Base-by-base conservation (phyloP, 2,329 filamentous ascomycete species). In the Fusarium pseudocircinatum region DNA sequence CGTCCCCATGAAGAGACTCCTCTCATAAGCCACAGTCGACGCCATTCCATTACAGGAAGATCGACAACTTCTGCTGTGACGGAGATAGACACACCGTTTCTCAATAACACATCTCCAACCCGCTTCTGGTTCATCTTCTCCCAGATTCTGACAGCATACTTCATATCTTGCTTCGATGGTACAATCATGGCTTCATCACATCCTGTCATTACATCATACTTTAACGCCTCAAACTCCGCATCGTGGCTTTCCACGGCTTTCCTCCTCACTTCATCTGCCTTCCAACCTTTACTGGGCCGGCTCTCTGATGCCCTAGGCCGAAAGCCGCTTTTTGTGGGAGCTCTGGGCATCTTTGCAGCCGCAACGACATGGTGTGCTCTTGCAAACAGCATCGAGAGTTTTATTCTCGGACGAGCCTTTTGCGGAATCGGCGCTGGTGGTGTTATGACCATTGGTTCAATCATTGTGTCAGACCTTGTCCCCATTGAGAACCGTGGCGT, bases 191-290 rank as follows among this genome's bases (percentile, higher is more conserved):
- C 93, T 9, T 94, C 92, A 6, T 92, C 88, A 46, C 93, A 96
- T 80, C 93, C 93, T 1, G 92, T 94, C 64, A 94, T 96, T 69
- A 95, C 93, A 1, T 94, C 92, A 2, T 90, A 95, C 80, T 96
- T 96, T 81, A 84, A 91, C 69, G 89, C 92, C 54, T 93, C 93
- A 37, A 94, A 96, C 80, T 90, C 90, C 52, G 94, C 94, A 7
- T 94, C 93, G 4, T 96, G 94, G 94, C 85, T 96, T 9, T 94
- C 93, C 4, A 96, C 93, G 0, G 90, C 92, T 0, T 96, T 95
- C 73, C 82, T 96, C 40, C 85, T 96, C 42, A 94, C 93, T 0
- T 93, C 90, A 8, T 95, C 93, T 3, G 90, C 91, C 30, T 92
- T 94, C 64, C 92, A 95, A 81, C 93, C 94, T 1, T 83, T 96